Evolutionary conservation across 306 rosid species (phyloP).

Genomic region (Leucaena leucocephala): DNA sequence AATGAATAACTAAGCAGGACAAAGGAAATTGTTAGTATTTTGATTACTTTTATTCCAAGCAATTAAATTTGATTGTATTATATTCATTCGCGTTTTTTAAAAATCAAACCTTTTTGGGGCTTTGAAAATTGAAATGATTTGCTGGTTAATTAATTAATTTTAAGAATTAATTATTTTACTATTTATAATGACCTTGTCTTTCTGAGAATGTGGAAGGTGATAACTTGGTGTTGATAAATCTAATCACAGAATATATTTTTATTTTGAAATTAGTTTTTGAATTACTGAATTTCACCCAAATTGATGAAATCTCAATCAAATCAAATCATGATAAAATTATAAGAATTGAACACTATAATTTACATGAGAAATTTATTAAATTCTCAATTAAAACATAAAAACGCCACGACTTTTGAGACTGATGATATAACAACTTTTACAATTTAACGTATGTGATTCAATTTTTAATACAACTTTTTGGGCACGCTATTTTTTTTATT

Average conservation of each 20-base stretch:
- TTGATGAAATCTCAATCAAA: background rate
- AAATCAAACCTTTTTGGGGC: background rate
- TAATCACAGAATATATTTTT: background rate
- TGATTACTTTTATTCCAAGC: conserved; percentile 15
- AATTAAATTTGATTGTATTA: background rate
- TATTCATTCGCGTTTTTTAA: background rate
- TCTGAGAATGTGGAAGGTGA: conserved; percentile 11
- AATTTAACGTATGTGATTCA: background rate
- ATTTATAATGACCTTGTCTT: background rate
- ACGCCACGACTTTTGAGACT: background rate
- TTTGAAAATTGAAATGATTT: conserved; percentile 21
- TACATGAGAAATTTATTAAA: background rate
- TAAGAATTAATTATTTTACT: conserved; percentile 15
- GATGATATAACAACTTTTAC: background rate
- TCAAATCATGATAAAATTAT: background rate
- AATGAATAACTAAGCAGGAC: conserved; percentile 39
- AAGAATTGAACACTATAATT: background rate
- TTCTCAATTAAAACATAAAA: background rate
- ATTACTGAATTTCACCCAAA: background rate
- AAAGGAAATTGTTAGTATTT: conserved; percentile 27
- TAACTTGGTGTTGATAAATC: background rate
- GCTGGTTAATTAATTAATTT: conserved; percentile 24
- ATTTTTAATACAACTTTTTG: background rate
- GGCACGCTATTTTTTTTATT: background rate
- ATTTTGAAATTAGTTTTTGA: conserved; percentile 15